Percentiles rank a stretch among this genome's conserved stretches.
Evolutionary conservation across 140 eudicot genomes (phyloP).

Genomic region (Stevia rebaudiana): DNA sequence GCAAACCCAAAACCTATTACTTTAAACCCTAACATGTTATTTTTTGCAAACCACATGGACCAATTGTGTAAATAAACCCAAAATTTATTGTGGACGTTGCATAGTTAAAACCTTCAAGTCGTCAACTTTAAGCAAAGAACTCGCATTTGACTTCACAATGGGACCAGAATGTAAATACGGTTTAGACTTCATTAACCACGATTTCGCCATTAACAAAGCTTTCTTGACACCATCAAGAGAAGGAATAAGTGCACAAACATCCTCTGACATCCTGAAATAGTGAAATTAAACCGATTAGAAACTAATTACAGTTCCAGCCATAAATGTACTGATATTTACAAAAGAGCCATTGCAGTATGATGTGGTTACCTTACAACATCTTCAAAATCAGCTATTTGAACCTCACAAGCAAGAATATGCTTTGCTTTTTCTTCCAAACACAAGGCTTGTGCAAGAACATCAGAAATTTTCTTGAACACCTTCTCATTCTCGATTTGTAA

Average conservation of each 20-base stretch:
- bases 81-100: not conserved
- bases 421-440: constrained; percentile 80
- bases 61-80: not conserved
- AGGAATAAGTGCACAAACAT: constrained; percentile 54
- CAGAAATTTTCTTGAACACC: constrained; percentile 50
- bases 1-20: no score
- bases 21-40: no score
- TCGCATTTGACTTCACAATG: constrained; percentile 28
- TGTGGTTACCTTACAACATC: constrained; percentile 54
- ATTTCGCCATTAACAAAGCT: constrained; percentile 57
- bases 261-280: constrained; percentile 61
- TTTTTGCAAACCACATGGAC: no score
- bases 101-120: constrained; percentile 46
- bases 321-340: constrained; percentile 3
- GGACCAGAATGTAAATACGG: constrained; percentile 44
- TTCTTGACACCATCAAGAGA: constrained; percentile 55
- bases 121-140: constrained; percentile 47
- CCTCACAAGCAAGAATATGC: constrained; percentile 48
- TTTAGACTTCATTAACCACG: constrained; percentile 56
- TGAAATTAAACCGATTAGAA: constrained; percentile 21
- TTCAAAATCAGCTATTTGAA: constrained; percentile 61
- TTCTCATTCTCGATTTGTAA: constrained; percentile 71
- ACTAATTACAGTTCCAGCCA: not conserved
- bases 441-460: constrained; percentile 44
- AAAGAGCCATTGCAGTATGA: not conserved